Conservation (phyloP, 768 basidiomycete species). For the Suillus occidentalis region DNA sequence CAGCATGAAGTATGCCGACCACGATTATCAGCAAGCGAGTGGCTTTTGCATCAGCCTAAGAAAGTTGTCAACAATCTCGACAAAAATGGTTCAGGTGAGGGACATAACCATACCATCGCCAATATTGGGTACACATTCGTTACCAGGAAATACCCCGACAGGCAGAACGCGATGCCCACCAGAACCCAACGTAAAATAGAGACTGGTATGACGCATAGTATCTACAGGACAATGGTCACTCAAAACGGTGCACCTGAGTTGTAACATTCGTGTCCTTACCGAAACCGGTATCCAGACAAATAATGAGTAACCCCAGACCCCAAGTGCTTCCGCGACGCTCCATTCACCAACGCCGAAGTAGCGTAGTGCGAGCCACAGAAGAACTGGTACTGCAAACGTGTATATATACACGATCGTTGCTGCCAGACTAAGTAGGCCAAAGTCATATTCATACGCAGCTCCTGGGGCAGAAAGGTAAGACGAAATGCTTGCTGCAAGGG, state of each 20-base stretch:
- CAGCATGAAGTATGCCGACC: constrained; percentile 74
- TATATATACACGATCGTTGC: constrained; percentile 86
- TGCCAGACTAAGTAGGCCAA: constrained; percentile 80
- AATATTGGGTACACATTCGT: constrained; percentile 90
- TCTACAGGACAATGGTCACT: constrained; percentile 38
- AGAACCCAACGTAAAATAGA: constrained; percentile 82
- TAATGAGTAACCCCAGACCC: constrained; percentile 79
- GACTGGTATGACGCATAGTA: constrained; percentile 85
- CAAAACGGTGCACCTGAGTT: background rate
- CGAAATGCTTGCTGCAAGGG: constrained; percentile 83
- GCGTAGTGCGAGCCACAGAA: constrained; percentile 81
- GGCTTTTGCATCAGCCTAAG: constrained; percentile 82
- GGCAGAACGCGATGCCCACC: constrained; percentile 64
- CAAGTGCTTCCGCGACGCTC: constrained; percentile 80
- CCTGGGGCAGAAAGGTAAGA: constrained; percentile 74
- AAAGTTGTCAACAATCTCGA: constrained; percentile 2
- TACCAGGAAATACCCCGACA: constrained; percentile 87
- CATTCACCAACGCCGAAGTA: constrained; percentile 91
- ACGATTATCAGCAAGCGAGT: constrained; percentile 80
- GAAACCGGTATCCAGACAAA: constrained; percentile 90
- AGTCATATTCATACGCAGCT: constrained; percentile 74
- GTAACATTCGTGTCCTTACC: constrained; percentile 41
- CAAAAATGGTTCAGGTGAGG: background rate
- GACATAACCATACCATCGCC: constrained; percentile 57
- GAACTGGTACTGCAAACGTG: constrained; percentile 75